Base-by-base conservation (phyloP, 2,329 filamentous ascomycete genomes). In the Paracorniculantispora psalliotae region DNA sequence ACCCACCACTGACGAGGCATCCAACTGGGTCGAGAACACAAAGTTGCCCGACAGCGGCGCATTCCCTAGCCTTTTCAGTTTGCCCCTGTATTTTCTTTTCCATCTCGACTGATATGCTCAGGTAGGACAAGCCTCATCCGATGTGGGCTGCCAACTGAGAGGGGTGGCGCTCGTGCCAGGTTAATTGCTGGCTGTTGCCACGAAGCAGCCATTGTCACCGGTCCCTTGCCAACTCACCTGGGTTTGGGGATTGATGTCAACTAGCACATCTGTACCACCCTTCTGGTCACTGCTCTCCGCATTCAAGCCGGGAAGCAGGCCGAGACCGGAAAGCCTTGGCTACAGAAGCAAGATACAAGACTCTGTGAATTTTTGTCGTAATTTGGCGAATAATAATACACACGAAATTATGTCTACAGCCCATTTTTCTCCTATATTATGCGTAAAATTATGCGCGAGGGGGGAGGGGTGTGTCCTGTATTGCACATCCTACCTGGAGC, bases 51-150 rank as follows among this genome's bases (percentile, higher is more conserved):
- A 5, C 12, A 9, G n/a, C 39, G 10, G n/a, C n/a, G n/a, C n/a
- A n/a, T n/a, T n/a, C n/a, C n/a, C 17, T 37, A 37, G 33, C 12
- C 12, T 37, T 9, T 15, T 37, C 10, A 6, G 33, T 8, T 7
- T 43, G n/a, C 17, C 17, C 13, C 39, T 8, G 39, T 5, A 33
- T 48, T 7, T 28, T 47, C 53, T 26, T 21, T 23, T 25, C 33
- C 37, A 39, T 57, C 44, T 44, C 55, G 35, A 35, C 47, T 50
- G 55, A 57, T 57, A 44, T 48, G 54, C 25, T 26, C 33, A 49
- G 44, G 33, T 49, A 25, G 35, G 15, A 41, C 54, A 37, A 49
- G n/a, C 39, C 30, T 57, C 44, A 21, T 58, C 55, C 55, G 55
- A 58, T 58, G 25, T 58, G 46, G 19, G 19, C 53, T 30, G 44